These are phyloP conservation scores for Mrakiaceae sp. DNA, from an alignment of 1,284 basidiomycete genomes.

Conservation along the genomic window DNA sequence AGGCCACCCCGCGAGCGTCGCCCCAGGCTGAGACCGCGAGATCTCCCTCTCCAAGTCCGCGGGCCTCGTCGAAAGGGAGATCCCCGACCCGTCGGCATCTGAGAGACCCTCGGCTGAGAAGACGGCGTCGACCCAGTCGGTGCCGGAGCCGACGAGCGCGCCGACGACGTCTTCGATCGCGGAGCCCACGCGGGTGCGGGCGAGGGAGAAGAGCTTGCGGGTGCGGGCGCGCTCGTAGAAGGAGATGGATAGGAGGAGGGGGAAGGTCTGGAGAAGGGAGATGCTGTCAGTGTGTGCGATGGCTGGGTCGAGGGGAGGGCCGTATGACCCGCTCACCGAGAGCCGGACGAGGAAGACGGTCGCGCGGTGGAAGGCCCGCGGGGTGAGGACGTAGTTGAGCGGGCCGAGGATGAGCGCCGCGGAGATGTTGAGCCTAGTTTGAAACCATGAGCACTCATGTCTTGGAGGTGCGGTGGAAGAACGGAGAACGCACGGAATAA, in stretches of 20 bases:
- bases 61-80: too few species aligned
- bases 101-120: not conserved
- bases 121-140: slow-evolving; percentile 4
- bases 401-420: slow-evolving; percentile 69
- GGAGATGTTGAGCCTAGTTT: slow-evolving; percentile 28
- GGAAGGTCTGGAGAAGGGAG: slow-evolving; percentile 47
- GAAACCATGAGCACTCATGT: not conserved
- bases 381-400: slow-evolving; percentile 55
- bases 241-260: slow-evolving; percentile 62
- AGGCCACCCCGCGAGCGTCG: too few species aligned
- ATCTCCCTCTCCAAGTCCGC: not conserved
- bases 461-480: not conserved
- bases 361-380: slow-evolving; percentile 58
- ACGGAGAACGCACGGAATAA: slow-evolving; percentile 38
- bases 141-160: not conserved
- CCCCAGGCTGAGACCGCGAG: too few species aligned
- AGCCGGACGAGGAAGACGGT: slow-evolving; percentile 74
- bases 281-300: not conserved
- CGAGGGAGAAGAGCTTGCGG: slow-evolving; percentile 13
- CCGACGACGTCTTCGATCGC: slow-evolving; percentile 25
- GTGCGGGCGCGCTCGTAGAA: slow-evolving; percentile 49
- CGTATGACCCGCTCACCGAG: slow-evolving; percentile 16
- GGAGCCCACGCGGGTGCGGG: slow-evolving; percentile 19
- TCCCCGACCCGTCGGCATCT: not conserved
- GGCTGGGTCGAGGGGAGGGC: not conserved